A percentile compares a stretch with the other conserved stretches of the same genome.
phyloP scores from a whole-genome alignment of 495 filamentous ascomycete genomes.

The Aspergillus asperescens region DNA sequence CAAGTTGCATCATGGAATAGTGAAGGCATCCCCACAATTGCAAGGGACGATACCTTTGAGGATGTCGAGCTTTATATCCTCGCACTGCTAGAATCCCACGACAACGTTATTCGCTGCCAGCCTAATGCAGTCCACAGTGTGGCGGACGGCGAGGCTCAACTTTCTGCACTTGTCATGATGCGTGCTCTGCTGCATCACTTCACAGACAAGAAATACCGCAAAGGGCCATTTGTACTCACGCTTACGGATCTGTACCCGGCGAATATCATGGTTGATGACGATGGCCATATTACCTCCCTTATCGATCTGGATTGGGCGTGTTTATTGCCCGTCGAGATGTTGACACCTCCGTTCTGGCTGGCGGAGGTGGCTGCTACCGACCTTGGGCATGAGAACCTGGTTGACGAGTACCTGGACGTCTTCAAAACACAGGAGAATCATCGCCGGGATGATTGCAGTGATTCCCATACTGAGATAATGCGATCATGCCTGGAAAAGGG shows the following conservation, averaged over 20 bases:
- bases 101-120: conserved; percentile 24
- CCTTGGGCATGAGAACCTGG: background rate
- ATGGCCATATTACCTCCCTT: conserved; percentile 21
- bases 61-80: conserved; percentile 23
- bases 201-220: conserved; percentile 13
- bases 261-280: conserved; percentile 35
- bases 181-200: conserved; percentile 24
- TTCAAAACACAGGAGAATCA: conserved; percentile 14
- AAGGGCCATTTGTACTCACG: conserved; percentile 21
- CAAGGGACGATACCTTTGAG: conserved; percentile 21
- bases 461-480: conserved; percentile 12
- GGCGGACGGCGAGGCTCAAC: conserved; percentile 24
- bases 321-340: conserved; percentile 19
- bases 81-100: conserved; percentile 28
- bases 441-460: background rate
- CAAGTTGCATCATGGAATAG: conserved; percentile 30
- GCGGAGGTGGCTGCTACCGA: conserved; percentile 21
- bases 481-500: conserved; percentile 15
- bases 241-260: conserved; percentile 27
- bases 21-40: conserved; percentile 25
- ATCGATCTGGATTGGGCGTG: conserved; percentile 28
- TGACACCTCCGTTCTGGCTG: conserved; percentile 29
- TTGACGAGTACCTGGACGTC: conserved; percentile 12
- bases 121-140: conserved; percentile 25
- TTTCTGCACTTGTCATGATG: conserved; percentile 24